Evolutionary conservation across 106 monocot species (phyloP), one percentile per base, ranked within the genome.

Genomic region (Vanilla planifolia): DNA sequence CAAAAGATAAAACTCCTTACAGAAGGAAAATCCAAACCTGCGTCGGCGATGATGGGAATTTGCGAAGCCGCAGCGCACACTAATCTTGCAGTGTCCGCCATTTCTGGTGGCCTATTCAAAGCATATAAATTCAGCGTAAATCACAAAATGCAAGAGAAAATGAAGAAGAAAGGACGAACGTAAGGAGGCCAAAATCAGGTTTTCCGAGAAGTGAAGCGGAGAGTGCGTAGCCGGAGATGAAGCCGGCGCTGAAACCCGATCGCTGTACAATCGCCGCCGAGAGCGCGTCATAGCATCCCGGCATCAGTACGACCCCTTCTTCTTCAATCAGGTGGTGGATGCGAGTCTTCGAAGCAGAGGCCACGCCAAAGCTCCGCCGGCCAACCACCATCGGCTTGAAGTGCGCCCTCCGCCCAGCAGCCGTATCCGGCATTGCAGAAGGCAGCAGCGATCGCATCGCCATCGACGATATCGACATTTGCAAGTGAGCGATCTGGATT

Each of bases 151-250:
- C 28, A 24, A 25, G 29, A 59, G 20, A 8, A 30, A 55, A 3
- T 7, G 23, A 52, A 0, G 7, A 33, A 26, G 9, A 9, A 11
- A 43, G 25, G 29, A 33, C 40, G 51, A 13, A 67, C 73, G 73
- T 73, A 59, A 73, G 73, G 47, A 73, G 73, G 23, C 73, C 65
- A 59, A 73, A 37, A 58, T 73, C 73, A 29, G 73, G 73, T 59
- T 66, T n/a, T n/a, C n/a, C 75, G 57, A 75, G 75, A 27, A 55
- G 63, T 29, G 75, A 46, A 42, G 75, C 75, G 48, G 75, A 75
- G 65, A 79, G 52, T 16, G 72, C 80, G 70, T 85, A 80, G 19
- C 85, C 80, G 36, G 80, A 85, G 48, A 85, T 73, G 76, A 80
- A 85, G 0, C 76, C 85, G 42, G 76, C 85, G 45, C 66, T 58